phyloP scores from a whole-genome alignment of 192 early-diverging fungal species.

The Podila horticola region DNA sequence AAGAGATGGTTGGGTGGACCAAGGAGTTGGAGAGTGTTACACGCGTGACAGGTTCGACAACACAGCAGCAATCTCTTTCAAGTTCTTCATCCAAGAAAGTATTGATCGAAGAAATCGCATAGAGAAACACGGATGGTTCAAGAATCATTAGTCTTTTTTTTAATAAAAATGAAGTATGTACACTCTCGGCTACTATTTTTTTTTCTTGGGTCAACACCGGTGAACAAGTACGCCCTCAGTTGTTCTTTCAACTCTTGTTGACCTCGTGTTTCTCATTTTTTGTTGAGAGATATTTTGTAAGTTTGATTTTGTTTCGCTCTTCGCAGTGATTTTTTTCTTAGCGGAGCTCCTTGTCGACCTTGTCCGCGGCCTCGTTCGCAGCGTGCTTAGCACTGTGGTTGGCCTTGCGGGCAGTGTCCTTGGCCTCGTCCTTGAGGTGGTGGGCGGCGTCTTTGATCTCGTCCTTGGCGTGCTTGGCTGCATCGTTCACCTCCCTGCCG shows the following conservation, averaged over 20 bases:
- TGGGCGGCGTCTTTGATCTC: slow-evolving; percentile 44
- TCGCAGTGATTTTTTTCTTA: slow-evolving; percentile 6
- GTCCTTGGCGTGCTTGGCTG: slow-evolving; percentile 44
- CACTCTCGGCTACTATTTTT: too few relatives aligned
- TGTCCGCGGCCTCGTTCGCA: slow-evolving; percentile 28
- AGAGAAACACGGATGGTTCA: background rate
- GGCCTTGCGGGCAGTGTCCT: slow-evolving; percentile 19
- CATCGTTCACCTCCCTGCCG: slow-evolving; percentile 46
- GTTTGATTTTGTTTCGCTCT: too few relatives aligned
- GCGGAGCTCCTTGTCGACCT: slow-evolving; percentile 31
- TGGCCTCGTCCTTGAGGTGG: slow-evolving; percentile 29
- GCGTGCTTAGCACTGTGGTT: slow-evolving; percentile 13
- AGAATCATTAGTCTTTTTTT: background rate
- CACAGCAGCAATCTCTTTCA: background rate
- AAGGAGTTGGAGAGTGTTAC: slow-evolving; percentile 19
- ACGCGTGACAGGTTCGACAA: background rate
- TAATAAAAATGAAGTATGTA: too few relatives aligned
- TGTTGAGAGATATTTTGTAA: too few relatives aligned
- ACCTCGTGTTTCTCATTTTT: too few relatives aligned
- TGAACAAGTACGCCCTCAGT: too few relatives aligned
- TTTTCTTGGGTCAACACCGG: too few relatives aligned
- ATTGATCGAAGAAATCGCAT: slow-evolving; percentile 1
- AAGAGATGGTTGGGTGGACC: slow-evolving; percentile 34
- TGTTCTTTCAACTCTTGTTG: too few relatives aligned
- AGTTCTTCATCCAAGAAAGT: background rate